Conservation (phyloP, 2,329 filamentous ascomycete genomes). For the Paraphaeosphaeria minitans region DNA sequence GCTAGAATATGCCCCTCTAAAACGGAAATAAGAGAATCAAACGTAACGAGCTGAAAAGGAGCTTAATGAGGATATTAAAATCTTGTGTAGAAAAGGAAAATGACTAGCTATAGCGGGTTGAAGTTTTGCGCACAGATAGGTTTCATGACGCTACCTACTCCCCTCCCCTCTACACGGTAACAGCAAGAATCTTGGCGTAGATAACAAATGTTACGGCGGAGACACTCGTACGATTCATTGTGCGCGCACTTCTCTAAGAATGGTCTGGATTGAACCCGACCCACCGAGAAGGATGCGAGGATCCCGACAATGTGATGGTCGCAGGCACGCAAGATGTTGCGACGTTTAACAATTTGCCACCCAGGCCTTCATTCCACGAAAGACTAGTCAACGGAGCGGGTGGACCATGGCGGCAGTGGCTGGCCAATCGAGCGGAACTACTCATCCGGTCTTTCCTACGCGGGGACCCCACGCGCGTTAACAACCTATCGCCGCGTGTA, state of each 20-base stretch:
- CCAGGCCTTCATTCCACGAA: neutral
- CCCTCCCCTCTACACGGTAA: too few species aligned
- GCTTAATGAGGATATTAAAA: too few species aligned
- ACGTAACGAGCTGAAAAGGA: too few species aligned
- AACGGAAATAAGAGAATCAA: too few species aligned
- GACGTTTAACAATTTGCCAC: neutral
- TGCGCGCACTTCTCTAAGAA: neutral
- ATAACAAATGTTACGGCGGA: neutral
- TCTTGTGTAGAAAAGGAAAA: too few species aligned
- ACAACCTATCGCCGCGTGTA: neutral
- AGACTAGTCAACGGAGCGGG: neutral
- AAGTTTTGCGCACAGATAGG: too few species aligned
- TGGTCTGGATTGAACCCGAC: neutral
- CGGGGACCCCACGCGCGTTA: constrained; percentile 8
- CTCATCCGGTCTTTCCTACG: neutral
- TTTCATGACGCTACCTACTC: too few species aligned
- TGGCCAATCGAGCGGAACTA: neutral
- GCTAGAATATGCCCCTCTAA: too few species aligned
- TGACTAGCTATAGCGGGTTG: too few species aligned
- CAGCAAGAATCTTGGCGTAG: neutral
- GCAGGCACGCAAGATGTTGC: neutral
- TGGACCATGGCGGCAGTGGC: neutral
- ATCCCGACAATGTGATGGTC: neutral
- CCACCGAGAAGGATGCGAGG: neutral
- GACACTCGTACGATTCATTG: neutral